Evolutionary conservation across 768 basidiomycete genomes (phyloP), one percentile per base, ranked within the genome.

Genomic region (Rhizopogon roseolus): DNA sequence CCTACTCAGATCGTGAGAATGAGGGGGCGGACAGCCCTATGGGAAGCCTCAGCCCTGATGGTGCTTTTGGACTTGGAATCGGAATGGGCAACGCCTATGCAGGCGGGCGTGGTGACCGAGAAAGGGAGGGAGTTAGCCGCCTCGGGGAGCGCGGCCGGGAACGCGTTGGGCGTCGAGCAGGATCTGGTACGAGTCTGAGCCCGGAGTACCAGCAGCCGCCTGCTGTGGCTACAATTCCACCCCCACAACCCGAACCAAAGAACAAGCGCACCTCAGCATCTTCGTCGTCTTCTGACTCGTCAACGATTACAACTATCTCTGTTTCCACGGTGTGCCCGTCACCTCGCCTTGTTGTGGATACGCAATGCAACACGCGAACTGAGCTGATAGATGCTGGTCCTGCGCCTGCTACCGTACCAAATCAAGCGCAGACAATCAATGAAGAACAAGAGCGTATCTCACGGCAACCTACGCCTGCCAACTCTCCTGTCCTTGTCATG

Each of bases 401-500:
- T 16, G 48, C 48, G 5, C 19, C 39, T 6, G 28, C 39, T 6
- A 34, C 58, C 39, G 60, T 68, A 64, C 64, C 67, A 10, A 38
- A 28, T 28, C 46, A 37, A 16, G 50, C 25, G 17, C 58, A 50
- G 34, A 42, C 40, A 13, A 56, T 56, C 52, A 52, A 60, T 52
- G 74, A 72, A 52, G 72, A 75, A 53, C 67, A 73, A 55, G 69
- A 67, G 65, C 55, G 66, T 62, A 56, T 65, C 45, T 71, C 71
- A 48, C 64, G 71, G 22, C 73, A 78, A 49, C 81, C 81, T 16
- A 86, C 85, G 1, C 85, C 85, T 7, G 76, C 82, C 16, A 86
- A 83, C 60, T 85, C 85, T 28, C 85, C 85, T 17, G 65, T 78
- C 6, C 64, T 74, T 19, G 44, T 60, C 49, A 61, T 69, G 52